phyloP scores from a whole-genome alignment of 2,329 filamentous ascomycete genomes.

The Albophoma yamanashiensis region DNA sequence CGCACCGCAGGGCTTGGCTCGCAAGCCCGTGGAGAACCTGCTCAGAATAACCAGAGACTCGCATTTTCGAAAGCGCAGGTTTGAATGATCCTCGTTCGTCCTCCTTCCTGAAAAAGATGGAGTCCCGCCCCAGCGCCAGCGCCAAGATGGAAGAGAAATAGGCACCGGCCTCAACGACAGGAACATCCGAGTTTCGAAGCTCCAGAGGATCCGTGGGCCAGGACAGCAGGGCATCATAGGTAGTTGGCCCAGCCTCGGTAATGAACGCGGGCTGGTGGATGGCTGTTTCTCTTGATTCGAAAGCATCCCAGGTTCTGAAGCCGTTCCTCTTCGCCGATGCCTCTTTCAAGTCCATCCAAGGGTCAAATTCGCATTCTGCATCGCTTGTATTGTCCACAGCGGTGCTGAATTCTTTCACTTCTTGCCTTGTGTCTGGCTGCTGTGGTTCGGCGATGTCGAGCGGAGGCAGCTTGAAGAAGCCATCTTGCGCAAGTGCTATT shows the following conservation, averaged over 20 bases:
- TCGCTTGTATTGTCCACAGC: constrained; percentile 3
- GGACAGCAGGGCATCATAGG: constrained; percentile 54
- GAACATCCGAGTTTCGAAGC: constrained; percentile 24
- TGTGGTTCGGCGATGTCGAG: neutral
- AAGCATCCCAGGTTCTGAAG: constrained; percentile 61
- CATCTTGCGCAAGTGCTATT: constrained; percentile 12
- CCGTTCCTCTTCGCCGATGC: constrained; percentile 19
- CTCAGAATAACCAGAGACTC: constrained; percentile 46
- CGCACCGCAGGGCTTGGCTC: constrained; percentile 33
- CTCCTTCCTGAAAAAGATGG: constrained; percentile 58
- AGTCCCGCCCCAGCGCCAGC: constrained; percentile 60
- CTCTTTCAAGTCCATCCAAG: constrained; percentile 36
- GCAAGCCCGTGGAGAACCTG: constrained; percentile 36
- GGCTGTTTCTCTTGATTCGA: constrained; percentile 30
- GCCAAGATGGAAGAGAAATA: constrained; percentile 51
- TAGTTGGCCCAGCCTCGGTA: constrained; percentile 54
- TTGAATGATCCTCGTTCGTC: constrained; percentile 40
- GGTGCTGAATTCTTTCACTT: neutral
- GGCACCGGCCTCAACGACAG: constrained; percentile 33
- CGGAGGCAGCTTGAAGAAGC: constrained; percentile 18
- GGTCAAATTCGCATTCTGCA: constrained; percentile 9
- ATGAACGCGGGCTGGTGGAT: constrained; percentile 42
- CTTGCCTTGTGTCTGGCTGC: neutral
- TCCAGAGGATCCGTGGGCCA: constrained; percentile 27
- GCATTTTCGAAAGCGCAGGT: constrained; percentile 31